Evolutionary conservation across 2,329 filamentous ascomycete genomes (phyloP).

Genomic region (Fusarium secorum): DNA sequence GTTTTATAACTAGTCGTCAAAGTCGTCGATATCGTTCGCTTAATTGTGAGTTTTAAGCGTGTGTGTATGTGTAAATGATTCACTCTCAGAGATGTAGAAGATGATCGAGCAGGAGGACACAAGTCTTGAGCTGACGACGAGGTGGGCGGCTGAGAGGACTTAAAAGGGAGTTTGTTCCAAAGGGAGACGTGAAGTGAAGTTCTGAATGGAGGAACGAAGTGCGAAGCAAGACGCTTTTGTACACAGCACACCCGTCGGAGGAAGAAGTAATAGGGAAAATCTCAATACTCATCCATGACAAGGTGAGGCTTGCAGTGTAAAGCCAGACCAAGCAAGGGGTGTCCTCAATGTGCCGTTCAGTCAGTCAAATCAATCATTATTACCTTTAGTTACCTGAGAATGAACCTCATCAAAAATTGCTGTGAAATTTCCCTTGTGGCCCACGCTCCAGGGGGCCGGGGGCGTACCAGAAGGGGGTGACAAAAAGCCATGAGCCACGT

Average conservation of each 20-base stretch:
- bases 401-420: constrained; percentile 36
- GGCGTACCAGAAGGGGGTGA: constrained; percentile 21
- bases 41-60: constrained; percentile 4
- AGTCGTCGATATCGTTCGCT: constrained; percentile 29
- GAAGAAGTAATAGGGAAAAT: constrained; percentile 26
- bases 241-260: constrained; percentile 18
- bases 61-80: constrained; percentile 34
- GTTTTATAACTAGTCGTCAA: constrained; percentile 7
- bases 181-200: constrained; percentile 33
- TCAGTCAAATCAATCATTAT: constrained; percentile 16
- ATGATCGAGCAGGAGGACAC: background rate
- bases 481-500: constrained; percentile 29
- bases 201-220: constrained; percentile 29
- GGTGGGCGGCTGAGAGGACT: constrained; percentile 7
- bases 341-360: constrained; percentile 10
- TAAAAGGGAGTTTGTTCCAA: constrained; percentile 25
- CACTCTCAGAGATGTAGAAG: constrained; percentile 12
- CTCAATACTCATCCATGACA: constrained; percentile 7
- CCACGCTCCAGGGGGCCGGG: constrained; percentile 8
- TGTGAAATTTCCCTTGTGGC: constrained; percentile 28
- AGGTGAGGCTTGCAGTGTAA: constrained; percentile 20
- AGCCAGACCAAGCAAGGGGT: constrained; percentile 21
- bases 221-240: constrained; percentile 40
- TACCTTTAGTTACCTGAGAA: constrained; percentile 18
- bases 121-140: background rate